Evolutionary conservation across 371 early-diverging fungal species (phyloP).

Genomic region (Mucor saturninus): DNA sequence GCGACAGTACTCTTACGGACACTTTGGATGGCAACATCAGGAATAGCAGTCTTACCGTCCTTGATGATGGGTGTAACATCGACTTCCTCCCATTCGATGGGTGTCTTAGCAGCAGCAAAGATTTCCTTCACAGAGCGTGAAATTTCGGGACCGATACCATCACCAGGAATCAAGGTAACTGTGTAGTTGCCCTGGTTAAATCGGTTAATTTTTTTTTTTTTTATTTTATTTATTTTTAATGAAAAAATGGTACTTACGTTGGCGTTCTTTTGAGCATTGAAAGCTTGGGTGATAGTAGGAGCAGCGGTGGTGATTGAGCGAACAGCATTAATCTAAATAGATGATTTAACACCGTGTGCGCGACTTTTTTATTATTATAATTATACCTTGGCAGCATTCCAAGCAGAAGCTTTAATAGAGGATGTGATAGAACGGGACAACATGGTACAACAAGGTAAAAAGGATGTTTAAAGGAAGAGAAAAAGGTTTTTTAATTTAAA

Average conservation of each 20-base stretch:
- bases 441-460: constrained; percentile 24
- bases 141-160: constrained; percentile 99
- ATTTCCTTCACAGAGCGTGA: constrained; percentile 91
- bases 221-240: background rate
- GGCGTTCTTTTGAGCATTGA: constrained; percentile 66
- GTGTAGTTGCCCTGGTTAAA: constrained; percentile 69
- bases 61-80: constrained; percentile 92
- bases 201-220: background rate
- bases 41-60: constrained; percentile 93
- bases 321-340: constrained; percentile 40
- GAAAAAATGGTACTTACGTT: constrained; percentile 48
- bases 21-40: constrained; percentile 88
- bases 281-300: constrained; percentile 64
- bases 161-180: constrained; percentile 97
- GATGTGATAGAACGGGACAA: constrained; percentile 39
- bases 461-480: background rate
- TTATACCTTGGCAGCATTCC: constrained; percentile 35
- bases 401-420: constrained; percentile 37
- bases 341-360: background rate
- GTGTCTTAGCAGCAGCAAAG: constrained; percentile 91
- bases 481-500: background rate
- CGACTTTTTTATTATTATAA: background rate
- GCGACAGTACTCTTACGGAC: constrained; percentile 95
- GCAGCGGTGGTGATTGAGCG: constrained; percentile 61
- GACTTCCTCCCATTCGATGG: constrained; percentile 96